These are phyloP conservation scores for Mollisiaceae sp. DNA, from an alignment of 2,329 filamentous ascomycete genomes.

Conservation along the genomic window DNA sequence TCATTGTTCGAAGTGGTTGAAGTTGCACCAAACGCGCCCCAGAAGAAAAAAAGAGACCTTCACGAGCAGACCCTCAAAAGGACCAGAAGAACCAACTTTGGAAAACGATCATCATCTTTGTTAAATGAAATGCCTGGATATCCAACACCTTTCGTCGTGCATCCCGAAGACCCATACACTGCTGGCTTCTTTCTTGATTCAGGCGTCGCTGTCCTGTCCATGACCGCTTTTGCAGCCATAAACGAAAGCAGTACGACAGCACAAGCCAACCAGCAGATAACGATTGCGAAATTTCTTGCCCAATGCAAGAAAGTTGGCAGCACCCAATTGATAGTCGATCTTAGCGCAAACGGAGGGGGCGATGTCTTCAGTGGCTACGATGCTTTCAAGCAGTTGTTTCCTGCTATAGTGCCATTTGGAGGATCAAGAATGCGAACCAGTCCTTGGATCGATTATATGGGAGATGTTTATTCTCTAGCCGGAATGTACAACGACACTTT, in stretches of 20 bases:
- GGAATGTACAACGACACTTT: conserved; percentile 10
- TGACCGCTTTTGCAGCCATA: conserved; percentile 8
- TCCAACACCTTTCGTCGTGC: conserved; percentile 15
- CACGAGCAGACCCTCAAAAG: neutral
- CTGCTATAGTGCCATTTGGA: conserved; percentile 8
- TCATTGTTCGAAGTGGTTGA: conserved; percentile 9
- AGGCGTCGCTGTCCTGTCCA: conserved; percentile 17
- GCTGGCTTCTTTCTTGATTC: conserved; percentile 21
- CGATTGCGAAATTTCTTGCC: conserved; percentile 11
- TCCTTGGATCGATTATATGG: conserved; percentile 16
- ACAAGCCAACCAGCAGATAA: conserved; percentile 14
- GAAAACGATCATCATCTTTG: neutral
- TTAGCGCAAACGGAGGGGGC: conserved; percentile 21
- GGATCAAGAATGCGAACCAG: conserved; percentile 14
- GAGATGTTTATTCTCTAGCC: conserved; percentile 10
- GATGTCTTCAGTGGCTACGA: conserved; percentile 18
- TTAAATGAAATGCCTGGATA: conserved; percentile 13
- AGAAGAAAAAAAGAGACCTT: conserved; percentile 2
- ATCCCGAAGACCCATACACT: conserved; percentile 7
- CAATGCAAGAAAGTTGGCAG: conserved; percentile 7
- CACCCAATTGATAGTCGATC: conserved; percentile 20
- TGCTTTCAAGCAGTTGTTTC: conserved; percentile 18
- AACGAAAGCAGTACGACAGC: conserved; percentile 8
- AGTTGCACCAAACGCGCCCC: conserved; percentile 11
- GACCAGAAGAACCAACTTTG: neutral